phyloP scores from a whole-genome alignment of 305 asterid species.

The Petunia hybrid region DNA sequence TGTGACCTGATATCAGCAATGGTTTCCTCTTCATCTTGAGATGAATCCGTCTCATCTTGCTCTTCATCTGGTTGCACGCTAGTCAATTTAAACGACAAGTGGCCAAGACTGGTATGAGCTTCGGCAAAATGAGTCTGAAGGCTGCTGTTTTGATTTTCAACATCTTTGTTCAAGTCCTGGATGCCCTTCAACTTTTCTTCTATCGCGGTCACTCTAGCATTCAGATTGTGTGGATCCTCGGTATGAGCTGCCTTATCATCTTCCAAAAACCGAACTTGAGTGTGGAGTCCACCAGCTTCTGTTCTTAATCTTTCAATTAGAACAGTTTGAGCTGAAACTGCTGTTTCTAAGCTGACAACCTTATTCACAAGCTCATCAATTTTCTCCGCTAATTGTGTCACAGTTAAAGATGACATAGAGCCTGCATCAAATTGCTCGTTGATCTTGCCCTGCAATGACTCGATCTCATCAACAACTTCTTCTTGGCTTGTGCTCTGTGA shows the following conservation, averaged over 20 bases:
- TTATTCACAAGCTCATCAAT: conserved; percentile 77
- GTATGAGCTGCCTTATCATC: conserved; percentile 40
- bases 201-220: conserved; percentile 55
- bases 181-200: conserved; percentile 68
- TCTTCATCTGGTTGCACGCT: conserved; percentile 54
- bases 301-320: conserved; percentile 66
- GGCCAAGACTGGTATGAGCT: conserved; percentile 59
- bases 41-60: neutral
- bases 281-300: conserved; percentile 67
- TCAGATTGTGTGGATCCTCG: conserved; percentile 35
- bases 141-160: conserved; percentile 57
- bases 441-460: conserved; percentile 40
- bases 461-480: conserved; percentile 41
- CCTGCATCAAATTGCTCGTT: conserved; percentile 47
- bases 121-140: conserved; percentile 61
- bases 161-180: conserved; percentile 65
- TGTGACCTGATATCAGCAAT: neutral
- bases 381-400: conserved; percentile 76
- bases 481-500: conserved; percentile 36
- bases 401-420: conserved; percentile 52
- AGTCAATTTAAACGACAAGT: conserved; percentile 58
- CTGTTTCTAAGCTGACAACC: conserved; percentile 76
- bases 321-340: conserved; percentile 78
- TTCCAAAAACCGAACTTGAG: conserved; percentile 62
- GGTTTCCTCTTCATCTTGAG: conserved; percentile 18